These are phyloP conservation scores for Akebia trifoliata DNA, from an alignment of 164 flowering plant genomes.

Conservation along the genomic window DNA sequence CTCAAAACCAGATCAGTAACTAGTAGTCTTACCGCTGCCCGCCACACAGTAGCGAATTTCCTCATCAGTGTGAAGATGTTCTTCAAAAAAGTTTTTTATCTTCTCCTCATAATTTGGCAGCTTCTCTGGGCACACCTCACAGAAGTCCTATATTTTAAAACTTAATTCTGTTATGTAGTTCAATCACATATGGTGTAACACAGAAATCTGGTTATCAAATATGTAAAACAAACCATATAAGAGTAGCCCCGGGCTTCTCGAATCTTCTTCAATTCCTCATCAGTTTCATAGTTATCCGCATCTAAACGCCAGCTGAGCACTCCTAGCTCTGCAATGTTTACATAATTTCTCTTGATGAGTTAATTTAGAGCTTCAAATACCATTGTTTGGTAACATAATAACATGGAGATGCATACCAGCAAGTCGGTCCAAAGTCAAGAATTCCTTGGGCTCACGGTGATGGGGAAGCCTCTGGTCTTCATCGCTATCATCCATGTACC, in stretches of 20 bases:
- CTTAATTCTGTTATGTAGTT: too few relatives aligned
- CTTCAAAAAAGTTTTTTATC: slow-evolving; percentile 88
- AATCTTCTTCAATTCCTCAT: slow-evolving; percentile 86
- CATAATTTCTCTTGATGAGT: not conserved
- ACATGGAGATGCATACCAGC: slow-evolving; percentile 34
- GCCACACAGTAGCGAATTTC: slow-evolving; percentile 95
- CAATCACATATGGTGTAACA: too few relatives aligned
- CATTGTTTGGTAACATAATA: not conserved
- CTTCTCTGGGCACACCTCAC: slow-evolving; percentile 90
- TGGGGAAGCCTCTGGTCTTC: slow-evolving; percentile 95
- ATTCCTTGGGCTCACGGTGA: slow-evolving; percentile 78
- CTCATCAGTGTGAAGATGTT: slow-evolving; percentile 97
- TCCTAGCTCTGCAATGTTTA: slow-evolving; percentile 60
- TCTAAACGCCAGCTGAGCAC: slow-evolving; percentile 90
- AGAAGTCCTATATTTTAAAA: slow-evolving; percentile 80
- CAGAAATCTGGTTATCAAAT: not conserved
- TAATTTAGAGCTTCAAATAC: not conserved
- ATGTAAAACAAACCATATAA: slow-evolving; percentile 47
- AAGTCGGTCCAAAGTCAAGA: slow-evolving; percentile 72
- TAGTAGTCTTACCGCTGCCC: slow-evolving; percentile 76
- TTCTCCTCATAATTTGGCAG: slow-evolving; percentile 93
- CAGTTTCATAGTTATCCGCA: slow-evolving; percentile 90
- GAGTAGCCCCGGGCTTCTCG: slow-evolving; percentile 84
- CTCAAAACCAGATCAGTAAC: not conserved
- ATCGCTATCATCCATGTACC: slow-evolving; percentile 95